These are phyloP conservation scores for Solanum phureja DNA, from an alignment of 257 asterid genomes.

Conservation along the genomic window DNA sequence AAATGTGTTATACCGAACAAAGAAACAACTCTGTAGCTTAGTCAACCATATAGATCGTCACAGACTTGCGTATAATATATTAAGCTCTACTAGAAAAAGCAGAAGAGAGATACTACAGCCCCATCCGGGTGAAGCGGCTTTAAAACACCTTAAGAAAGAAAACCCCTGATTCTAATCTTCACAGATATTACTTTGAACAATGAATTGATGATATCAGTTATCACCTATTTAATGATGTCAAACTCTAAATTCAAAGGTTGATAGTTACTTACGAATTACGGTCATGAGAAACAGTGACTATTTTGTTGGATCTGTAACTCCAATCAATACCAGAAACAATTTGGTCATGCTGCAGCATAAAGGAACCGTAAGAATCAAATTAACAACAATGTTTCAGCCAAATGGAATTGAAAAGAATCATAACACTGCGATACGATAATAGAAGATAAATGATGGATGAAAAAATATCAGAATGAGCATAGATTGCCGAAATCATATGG, in stretches of 20 bases:
- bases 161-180: neutral
- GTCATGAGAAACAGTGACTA: constrained; percentile 97
- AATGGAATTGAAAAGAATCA: neutral
- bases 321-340: constrained; percentile 96
- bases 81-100: neutral
- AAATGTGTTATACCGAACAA: neutral
- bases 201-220: neutral
- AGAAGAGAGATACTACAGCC: neutral
- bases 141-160: neutral
- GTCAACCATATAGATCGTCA: neutral
- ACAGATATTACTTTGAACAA: neutral
- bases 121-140: neutral
- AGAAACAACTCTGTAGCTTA: neutral
- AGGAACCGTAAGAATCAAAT: constrained; percentile 11
- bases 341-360: constrained; percentile 86
- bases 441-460: neutral
- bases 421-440: neutral
- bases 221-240: neutral
- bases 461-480: neutral
- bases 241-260: neutral
- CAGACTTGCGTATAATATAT: neutral
- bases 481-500: neutral
- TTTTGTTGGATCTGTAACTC: constrained; percentile 69
- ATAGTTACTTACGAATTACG: constrained; percentile 85
- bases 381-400: neutral